A percentile compares a stretch with the other conserved stretches of the same genome.
Evolutionary conservation across 768 basidiomycete genomes (phyloP).

Genomic region (Boletus sp.): DNA sequence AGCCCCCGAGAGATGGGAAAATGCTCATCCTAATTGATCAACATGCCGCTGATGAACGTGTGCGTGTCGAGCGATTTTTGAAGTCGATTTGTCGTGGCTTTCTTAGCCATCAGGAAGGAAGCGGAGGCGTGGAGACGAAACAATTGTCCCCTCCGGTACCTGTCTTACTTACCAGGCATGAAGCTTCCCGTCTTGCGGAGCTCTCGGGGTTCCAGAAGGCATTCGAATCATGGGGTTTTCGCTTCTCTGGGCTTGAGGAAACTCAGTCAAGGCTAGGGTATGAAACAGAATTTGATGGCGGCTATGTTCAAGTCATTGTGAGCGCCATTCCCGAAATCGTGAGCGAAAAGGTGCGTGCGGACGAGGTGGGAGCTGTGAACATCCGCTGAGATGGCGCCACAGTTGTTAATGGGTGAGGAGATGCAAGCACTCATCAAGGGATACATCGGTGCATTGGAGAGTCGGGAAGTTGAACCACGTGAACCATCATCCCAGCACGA

Average conservation of each 20-base stretch:
- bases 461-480: slow-evolving; percentile 34
- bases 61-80: slow-evolving; percentile 84
- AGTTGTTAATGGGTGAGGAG: slow-evolving; percentile 69
- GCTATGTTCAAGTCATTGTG: slow-evolving; percentile 66
- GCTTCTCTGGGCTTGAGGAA: slow-evolving; percentile 40
- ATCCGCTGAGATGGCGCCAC: slow-evolving; percentile 12
- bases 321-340: slow-evolving; percentile 65
- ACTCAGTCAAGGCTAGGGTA: slow-evolving; percentile 17
- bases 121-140: slow-evolving; percentile 37
- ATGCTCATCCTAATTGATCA: slow-evolving; percentile 86
- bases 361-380: background rate
- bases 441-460: slow-evolving; percentile 60
- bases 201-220: slow-evolving; percentile 41
- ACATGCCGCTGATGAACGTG: slow-evolving; percentile 96
- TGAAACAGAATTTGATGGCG: slow-evolving; percentile 23
- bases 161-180: slow-evolving; percentile 63
- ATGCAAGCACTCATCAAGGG: slow-evolving; percentile 73
- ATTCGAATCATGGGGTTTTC: slow-evolving; percentile 70
- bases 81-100: slow-evolving; percentile 70
- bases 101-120: slow-evolving; percentile 39
- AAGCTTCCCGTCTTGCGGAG: slow-evolving; percentile 49
- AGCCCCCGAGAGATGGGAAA: slow-evolving; percentile 14
- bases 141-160: slow-evolving; percentile 52
- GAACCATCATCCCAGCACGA: slow-evolving; percentile 15
- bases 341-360: slow-evolving; percentile 53